Conservation (phyloP, 1,284 basidiomycete species). For the Fomitiporia mediterranea region DNA sequence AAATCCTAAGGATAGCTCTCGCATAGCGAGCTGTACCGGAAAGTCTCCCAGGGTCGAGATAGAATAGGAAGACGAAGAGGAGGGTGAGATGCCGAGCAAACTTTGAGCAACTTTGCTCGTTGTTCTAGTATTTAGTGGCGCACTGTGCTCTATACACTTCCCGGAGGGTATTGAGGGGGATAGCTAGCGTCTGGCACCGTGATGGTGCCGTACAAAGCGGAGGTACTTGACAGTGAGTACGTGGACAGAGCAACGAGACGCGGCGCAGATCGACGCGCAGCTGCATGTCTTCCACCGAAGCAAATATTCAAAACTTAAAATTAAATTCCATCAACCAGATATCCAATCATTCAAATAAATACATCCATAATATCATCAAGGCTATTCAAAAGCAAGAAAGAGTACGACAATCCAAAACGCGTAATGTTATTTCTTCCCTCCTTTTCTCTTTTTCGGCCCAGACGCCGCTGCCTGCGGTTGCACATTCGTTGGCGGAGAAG, state of each 20-base stretch:
- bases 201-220: background rate
- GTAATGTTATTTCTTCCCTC: conserved; percentile 14
- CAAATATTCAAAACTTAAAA: background rate
- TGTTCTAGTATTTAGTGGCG: background rate
- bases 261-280: background rate
- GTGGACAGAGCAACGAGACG: background rate
- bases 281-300: background rate
- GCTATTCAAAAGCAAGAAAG: background rate
- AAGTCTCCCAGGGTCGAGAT: background rate
- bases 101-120: background rate
- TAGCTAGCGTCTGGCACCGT: too few relatives aligned
- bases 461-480: background rate
- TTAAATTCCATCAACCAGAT: background rate
- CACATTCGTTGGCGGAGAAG: conserved; percentile 16
- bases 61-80: background rate
- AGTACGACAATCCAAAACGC: background rate
- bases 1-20: background rate
- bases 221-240: background rate
- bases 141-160: too few relatives aligned
- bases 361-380: background rate
- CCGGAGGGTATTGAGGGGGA: too few relatives aligned
- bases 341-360: background rate
- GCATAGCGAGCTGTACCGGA: background rate
- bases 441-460: conserved; percentile 14
- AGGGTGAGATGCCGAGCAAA: background rate